phyloP scores from a whole-genome alignment of 2,329 filamentous ascomycete species.

The Epichloe festucae region DNA sequence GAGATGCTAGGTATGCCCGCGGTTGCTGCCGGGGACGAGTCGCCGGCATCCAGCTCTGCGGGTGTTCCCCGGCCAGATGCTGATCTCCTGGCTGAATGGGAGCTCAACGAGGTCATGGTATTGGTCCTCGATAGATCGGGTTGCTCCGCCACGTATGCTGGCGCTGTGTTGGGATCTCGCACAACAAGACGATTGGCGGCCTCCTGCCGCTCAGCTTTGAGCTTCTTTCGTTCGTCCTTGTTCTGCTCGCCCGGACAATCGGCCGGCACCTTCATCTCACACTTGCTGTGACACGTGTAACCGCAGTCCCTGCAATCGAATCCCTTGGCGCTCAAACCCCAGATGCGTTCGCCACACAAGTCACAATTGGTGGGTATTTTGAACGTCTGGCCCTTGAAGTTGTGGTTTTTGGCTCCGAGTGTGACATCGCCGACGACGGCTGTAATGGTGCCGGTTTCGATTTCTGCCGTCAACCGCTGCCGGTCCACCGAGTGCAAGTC shows the following conservation, averaged over 20 bases:
- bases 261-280: slow-evolving; percentile 95
- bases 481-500: slow-evolving; percentile 73
- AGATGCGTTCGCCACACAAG: slow-evolving; percentile 89
- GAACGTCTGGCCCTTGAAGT: slow-evolving; percentile 98
- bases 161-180: slow-evolving; percentile 25
- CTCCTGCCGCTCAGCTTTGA: slow-evolving; percentile 77
- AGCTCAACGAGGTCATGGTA: slow-evolving; percentile 83
- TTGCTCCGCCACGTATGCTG: slow-evolving; percentile 42
- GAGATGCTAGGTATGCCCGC: slow-evolving; percentile 16
- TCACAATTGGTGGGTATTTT: slow-evolving; percentile 99
- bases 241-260: slow-evolving; percentile 88
- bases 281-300: slow-evolving; percentile 97
- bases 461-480: slow-evolving; percentile 74
- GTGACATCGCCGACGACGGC: slow-evolving; percentile 83
- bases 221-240: slow-evolving; percentile 91
- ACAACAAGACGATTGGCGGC: slow-evolving; percentile 50
- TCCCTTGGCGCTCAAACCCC: slow-evolving; percentile 91
- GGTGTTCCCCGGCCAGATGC: slow-evolving; percentile 35
- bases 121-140: slow-evolving; percentile 64
- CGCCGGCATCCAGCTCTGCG: slow-evolving; percentile 31
- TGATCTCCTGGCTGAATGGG: slow-evolving; percentile 60
- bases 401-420: slow-evolving; percentile 84
- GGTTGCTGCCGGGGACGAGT: slow-evolving; percentile 11
- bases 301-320: slow-evolving; percentile 94
- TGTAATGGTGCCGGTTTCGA: slow-evolving; percentile 90